Evolutionary conservation across 78 protist genomes (phyloP), one percentile per base, ranked within the genome.

Genomic region (Protostelium mycophagum): DNA sequence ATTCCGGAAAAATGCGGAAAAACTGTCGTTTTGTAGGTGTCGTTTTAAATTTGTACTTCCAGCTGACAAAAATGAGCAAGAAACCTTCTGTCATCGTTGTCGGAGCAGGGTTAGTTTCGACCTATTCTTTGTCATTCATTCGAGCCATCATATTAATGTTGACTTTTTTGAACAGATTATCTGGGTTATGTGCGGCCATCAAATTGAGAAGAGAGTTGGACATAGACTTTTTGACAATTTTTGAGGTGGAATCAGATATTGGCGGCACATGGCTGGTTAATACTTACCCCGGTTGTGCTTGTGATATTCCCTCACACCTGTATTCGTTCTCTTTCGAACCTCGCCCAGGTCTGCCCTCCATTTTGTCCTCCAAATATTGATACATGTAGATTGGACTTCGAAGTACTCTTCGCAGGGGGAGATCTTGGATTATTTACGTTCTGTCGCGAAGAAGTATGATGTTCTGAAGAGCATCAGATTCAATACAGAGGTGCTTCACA

Each of bases 251-350:
- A n/a, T 28, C 25, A 37, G 63, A 35, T n/a, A 29, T 85, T 5
- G 91, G 88, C 35, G 91, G 91, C 23, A 90, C 91, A 10, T 90
- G 91, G 91, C 31, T 34, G 29, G 83, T 5, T 1, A 90, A 90
- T 38, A 84, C 84, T 23, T 90, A 90, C 91, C 91, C 91, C 88
- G 88, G 89, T n/a, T 90, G 91, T 37, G 87, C 34, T 34, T 90
- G 91, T 37, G 91, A 90, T 36, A 83, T 90, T 31, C 87, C 87
- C 0, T 16, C 88, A 16, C 38, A 90, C 51, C 0, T 86, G 39
- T 90, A 90, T 5, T 85, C 89, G 28, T 84, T 38, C 87, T 90
- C 91, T 1, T n/a, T 83, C 35, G 84, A 35, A 37, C 91, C 90
- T 0, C 16, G 31, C 5, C 5, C 73, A 25, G 5, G 73, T 51